Percentiles rank a stretch among this genome's conserved stretches.
Conservation (phyloP, 2,329 filamentous ascomycete genomes). For the Elsinoe arachidis region DNA sequence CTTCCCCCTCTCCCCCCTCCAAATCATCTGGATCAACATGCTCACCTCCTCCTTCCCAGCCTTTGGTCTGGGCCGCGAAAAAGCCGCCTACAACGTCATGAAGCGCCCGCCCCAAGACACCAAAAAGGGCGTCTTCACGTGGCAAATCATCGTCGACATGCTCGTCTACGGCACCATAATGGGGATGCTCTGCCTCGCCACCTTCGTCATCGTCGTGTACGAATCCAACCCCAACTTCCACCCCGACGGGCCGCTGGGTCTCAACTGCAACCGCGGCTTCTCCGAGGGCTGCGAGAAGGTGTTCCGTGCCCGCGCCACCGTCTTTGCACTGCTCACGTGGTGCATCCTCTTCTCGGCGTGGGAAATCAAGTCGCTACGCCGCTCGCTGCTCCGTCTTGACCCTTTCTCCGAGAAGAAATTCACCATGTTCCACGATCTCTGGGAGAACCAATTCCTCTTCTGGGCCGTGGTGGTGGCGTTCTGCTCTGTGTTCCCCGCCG, state of each 20-base stretch:
- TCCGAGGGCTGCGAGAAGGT: constrained; percentile 35
- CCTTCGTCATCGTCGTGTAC: constrained; percentile 38
- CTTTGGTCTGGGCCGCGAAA: constrained; percentile 39
- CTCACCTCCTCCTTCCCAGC: constrained; percentile 41
- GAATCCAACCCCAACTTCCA: constrained; percentile 26
- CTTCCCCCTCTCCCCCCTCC: constrained; percentile 39
- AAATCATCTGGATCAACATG: constrained; percentile 42
- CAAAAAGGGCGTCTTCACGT: constrained; percentile 36
- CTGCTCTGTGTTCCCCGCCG: constrained; percentile 35
- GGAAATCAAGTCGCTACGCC: constrained; percentile 40
- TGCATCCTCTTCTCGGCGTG: constrained; percentile 39
- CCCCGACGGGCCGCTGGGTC: constrained; percentile 33
- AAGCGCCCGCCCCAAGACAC: constrained; percentile 37
- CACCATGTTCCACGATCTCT: constrained; percentile 32
- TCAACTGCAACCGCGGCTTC: constrained; percentile 37
- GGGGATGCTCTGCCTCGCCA: constrained; percentile 36
- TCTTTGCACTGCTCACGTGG: constrained; percentile 37
- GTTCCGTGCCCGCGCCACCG: constrained; percentile 38
- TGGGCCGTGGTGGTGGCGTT: constrained; percentile 35
- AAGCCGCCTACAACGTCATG: constrained; percentile 39
- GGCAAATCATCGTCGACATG: constrained; percentile 39
- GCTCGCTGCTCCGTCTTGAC: constrained; percentile 39
- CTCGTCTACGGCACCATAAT: constrained; percentile 42
- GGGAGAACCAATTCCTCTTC: constrained; percentile 36
- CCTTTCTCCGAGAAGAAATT: constrained; percentile 22